These are phyloP conservation scores for Solanum okadae DNA, from an alignment of 257 asterid genomes.

Conservation along the genomic window DNA sequence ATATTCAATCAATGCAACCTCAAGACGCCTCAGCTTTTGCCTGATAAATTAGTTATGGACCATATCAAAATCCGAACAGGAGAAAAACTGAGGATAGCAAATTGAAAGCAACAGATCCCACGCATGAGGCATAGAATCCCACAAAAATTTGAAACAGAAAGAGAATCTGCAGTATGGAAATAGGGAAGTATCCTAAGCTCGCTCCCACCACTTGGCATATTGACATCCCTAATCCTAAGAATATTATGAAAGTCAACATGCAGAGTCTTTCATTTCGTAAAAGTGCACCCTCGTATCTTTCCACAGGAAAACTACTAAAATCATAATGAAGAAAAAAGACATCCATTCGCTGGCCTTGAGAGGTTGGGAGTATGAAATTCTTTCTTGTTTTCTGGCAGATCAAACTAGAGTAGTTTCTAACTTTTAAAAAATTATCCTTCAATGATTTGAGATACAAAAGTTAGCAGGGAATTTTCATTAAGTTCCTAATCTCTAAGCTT, in stretches of 20 bases:
- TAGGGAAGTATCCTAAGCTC: background rate
- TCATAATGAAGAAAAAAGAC: background rate
- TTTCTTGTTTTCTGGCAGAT: background rate
- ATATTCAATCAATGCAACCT: constrained; percentile 78
- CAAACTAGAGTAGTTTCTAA: background rate
- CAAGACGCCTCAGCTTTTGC: constrained; percentile 82
- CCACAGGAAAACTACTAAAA: background rate
- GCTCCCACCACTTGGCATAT: background rate
- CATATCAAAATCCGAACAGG: constrained; percentile 2
- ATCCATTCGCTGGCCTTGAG: background rate
- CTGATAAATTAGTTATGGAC: constrained; percentile 28
- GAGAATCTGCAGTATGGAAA: background rate
- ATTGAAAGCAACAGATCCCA: background rate
- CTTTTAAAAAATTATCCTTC: background rate
- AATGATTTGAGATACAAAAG: background rate
- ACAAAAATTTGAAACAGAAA: background rate
- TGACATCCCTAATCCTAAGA: background rate
- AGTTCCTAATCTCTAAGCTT: background rate
- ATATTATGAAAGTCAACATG: background rate
- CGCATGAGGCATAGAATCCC: background rate
- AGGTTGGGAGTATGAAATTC: background rate
- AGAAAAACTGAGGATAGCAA: background rate
- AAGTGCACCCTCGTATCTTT: background rate
- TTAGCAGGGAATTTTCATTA: background rate
- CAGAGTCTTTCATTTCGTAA: background rate